Evolutionary conservation across 371 early-diverging fungal species (phyloP).

Genomic region (Coemansia sp.): DNA sequence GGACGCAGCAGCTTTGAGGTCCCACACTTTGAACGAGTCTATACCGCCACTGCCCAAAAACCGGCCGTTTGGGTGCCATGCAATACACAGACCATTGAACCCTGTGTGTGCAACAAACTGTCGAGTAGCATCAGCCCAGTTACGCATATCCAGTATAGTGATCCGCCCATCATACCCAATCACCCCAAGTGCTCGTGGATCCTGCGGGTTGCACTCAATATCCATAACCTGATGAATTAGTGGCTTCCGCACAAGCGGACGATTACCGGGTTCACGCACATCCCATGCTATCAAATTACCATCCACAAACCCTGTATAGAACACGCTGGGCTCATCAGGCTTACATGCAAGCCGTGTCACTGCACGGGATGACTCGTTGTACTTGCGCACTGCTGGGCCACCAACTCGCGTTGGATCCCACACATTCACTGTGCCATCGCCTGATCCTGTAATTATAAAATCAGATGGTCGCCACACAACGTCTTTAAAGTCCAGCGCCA

Average conservation of each 20-base stretch:
- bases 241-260: constrained; percentile 25
- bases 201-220: constrained; percentile 52
- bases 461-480: constrained; percentile 51
- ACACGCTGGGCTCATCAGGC: constrained; percentile 43
- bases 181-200: constrained; percentile 35
- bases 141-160: constrained; percentile 41
- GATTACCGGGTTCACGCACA: constrained; percentile 19
- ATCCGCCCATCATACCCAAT: constrained; percentile 48
- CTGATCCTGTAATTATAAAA: constrained; percentile 45
- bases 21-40: constrained; percentile 47
- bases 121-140: background rate
- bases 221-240: constrained; percentile 28
- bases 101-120: constrained; percentile 33
- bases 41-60: constrained; percentile 50
- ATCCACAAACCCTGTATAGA: constrained; percentile 46
- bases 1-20: constrained; percentile 16
- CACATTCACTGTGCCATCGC: constrained; percentile 44
- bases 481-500: constrained; percentile 43
- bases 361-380: constrained; percentile 19
- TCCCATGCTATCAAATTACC: constrained; percentile 46
- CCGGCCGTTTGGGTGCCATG: constrained; percentile 51
- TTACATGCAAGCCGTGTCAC: constrained; percentile 47
- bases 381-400: constrained; percentile 30
- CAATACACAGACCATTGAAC: constrained; percentile 34
- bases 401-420: constrained; percentile 48